These are phyloP conservation scores for Schwanniomyces polymorphus DNA, from an alignment of 805 yeast species.

Conservation along the genomic window DNA sequence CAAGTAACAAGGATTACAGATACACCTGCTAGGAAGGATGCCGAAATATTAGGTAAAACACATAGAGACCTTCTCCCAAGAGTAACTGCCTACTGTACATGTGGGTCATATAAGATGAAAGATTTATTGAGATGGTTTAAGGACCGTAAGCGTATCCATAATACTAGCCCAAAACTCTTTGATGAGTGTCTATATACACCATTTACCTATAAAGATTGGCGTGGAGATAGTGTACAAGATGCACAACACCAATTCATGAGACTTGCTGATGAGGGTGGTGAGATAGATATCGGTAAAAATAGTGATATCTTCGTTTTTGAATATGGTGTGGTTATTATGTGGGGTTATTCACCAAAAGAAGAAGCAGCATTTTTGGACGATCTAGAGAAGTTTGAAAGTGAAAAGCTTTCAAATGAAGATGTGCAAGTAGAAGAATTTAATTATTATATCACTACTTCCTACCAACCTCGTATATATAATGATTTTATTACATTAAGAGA, in stretches of 20 bases:
- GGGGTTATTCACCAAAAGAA: constrained; percentile 91
- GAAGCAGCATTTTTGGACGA: constrained; percentile 81
- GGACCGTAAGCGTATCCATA: constrained; percentile 69
- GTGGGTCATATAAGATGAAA: constrained; percentile 87
- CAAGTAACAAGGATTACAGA: constrained; percentile 84
- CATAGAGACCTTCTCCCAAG: constrained; percentile 85
- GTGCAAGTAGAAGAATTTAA: constrained; percentile 94
- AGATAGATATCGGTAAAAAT: constrained; percentile 79
- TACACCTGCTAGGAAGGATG: constrained; percentile 87
- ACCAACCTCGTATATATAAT: constrained; percentile 93
- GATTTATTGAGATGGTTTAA: constrained; percentile 84
- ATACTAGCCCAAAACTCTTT: constrained; percentile 81
- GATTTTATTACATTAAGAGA: constrained; percentile 93
- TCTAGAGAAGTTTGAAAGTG: constrained; percentile 87
- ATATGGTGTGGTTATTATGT: constrained; percentile 94
- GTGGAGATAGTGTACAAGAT: constrained; percentile 33
- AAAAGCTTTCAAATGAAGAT: constrained; percentile 87
- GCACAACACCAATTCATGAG: constrained; percentile 48
- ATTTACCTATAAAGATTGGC: constrained; percentile 78
- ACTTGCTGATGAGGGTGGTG: constrained; percentile 93
- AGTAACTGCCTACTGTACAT: constrained; percentile 95
- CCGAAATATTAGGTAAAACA: constrained; percentile 86
- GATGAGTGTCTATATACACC: constrained; percentile 96
- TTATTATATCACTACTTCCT: constrained; percentile 88
- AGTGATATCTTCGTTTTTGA: constrained; percentile 88